phyloP scores from a whole-genome alignment of 352 stramenopile genomes.

The Blastocystis hominis region DNA sequence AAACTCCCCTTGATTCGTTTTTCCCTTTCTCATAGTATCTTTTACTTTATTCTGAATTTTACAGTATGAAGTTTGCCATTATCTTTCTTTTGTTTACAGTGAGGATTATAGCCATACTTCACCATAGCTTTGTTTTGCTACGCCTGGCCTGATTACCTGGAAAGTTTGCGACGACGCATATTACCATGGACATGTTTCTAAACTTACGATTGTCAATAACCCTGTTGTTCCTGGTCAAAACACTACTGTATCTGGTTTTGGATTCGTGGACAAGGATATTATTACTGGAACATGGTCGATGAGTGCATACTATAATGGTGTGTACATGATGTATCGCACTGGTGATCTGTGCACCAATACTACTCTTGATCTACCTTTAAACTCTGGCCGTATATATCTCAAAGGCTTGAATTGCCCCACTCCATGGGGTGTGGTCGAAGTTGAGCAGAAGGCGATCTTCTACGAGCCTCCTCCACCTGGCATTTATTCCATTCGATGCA shows the following conservation, averaged over 20 bases:
- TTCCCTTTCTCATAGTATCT: not conserved
- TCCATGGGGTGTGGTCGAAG: not conserved
- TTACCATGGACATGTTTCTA: constrained; percentile 22
- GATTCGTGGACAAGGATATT: not conserved
- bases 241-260: constrained; percentile 39
- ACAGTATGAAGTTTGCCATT: not conserved
- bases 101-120: not conserved
- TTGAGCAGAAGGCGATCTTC: constrained; percentile 56
- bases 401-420: constrained; percentile 34
- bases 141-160: constrained; percentile 40
- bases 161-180: not conserved
- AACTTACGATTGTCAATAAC: constrained; percentile 38
- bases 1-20: not conserved
- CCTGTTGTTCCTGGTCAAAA: constrained; percentile 33
- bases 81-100: not conserved
- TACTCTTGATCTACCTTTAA: constrained; percentile 36
- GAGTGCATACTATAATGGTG: not conserved
- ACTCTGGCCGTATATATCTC: constrained; percentile 30
- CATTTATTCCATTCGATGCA: not conserved
- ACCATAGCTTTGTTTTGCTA: not conserved
- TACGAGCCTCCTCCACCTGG: constrained; percentile 28
- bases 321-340: not conserved
- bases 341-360: constrained; percentile 36
- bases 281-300: not conserved
- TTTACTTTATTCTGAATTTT: not conserved